These are phyloP conservation scores for Calendula officinalis DNA, from an alignment of 129 eudicot genomes.

Conservation along the genomic window DNA sequence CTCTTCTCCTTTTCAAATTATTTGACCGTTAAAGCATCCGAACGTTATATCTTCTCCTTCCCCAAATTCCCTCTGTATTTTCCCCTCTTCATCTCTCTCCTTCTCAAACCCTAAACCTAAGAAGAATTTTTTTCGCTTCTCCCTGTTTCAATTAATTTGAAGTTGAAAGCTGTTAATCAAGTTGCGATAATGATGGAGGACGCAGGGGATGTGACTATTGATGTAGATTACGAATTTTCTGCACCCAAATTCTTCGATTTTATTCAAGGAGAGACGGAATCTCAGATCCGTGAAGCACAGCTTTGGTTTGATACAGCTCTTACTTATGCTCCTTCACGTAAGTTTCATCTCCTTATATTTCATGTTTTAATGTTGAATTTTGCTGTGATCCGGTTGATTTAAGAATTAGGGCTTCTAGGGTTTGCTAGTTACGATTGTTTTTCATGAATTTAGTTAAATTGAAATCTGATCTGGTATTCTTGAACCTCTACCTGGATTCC, in stretches of 20 bases:
- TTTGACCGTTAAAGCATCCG: conserved; percentile 67
- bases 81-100: neutral
- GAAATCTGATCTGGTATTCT: neutral
- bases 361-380: neutral
- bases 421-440: no score
- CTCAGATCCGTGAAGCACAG: conserved; percentile 55
- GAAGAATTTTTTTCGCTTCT: neutral
- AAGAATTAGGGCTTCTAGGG: conserved; percentile 10
- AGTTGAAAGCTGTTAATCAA: neutral
- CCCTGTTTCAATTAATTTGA: conserved; percentile 1
- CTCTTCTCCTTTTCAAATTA: conserved; percentile 40
- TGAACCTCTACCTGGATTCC: conserved; percentile 4
- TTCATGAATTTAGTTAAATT: neutral
- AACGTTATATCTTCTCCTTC: conserved; percentile 36
- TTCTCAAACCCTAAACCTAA: conserved; percentile 20
- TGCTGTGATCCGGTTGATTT: conserved; percentile 8
- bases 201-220: conserved; percentile 40
- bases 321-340: conserved; percentile 92
- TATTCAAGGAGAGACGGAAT: conserved; percentile 58
- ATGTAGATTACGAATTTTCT: conserved; percentile 62
- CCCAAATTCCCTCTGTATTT: conserved; percentile 12
- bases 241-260: conserved; percentile 86
- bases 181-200: conserved; percentile 51
- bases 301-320: conserved; percentile 71
- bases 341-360: conserved; percentile 8